phyloP scores from a whole-genome alignment of 352 stramenopile genomes.

The Globisporangium uncinulatum region DNA sequence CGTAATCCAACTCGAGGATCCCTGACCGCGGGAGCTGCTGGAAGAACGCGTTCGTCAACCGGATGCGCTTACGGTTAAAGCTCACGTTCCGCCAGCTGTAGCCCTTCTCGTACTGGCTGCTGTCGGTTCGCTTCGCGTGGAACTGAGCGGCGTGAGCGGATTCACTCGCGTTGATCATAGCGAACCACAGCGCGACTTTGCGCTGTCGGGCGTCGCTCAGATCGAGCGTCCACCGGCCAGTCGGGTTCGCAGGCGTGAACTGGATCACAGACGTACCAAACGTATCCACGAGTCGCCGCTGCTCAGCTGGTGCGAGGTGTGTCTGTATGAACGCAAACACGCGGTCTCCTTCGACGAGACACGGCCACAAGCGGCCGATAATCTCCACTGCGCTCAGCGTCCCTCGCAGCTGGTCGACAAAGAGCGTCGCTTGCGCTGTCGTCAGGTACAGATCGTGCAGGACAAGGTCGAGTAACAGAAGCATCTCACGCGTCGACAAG shows the following conservation, averaged over 20 bases:
- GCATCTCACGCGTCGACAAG: slow-evolving; percentile 45
- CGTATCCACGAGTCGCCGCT: slow-evolving; percentile 48
- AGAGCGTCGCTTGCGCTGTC: slow-evolving; percentile 28
- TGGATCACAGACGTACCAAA: slow-evolving; percentile 43
- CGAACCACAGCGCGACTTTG: slow-evolving; percentile 65
- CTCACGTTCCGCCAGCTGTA: slow-evolving; percentile 61
- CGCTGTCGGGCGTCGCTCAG: slow-evolving; percentile 45
- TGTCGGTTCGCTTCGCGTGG: slow-evolving; percentile 49
- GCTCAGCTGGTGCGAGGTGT: slow-evolving; percentile 32
- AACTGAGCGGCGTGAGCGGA: slow-evolving; percentile 16
- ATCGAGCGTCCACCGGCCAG: slow-evolving; percentile 50
- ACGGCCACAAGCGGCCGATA: slow-evolving; percentile 45
- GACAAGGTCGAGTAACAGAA: slow-evolving; percentile 38
- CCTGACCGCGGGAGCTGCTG: slow-evolving; percentile 39
- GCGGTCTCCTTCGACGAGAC: slow-evolving; percentile 44
- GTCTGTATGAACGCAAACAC: slow-evolving; percentile 44
- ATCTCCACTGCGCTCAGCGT: slow-evolving; percentile 49
- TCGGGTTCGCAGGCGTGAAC: slow-evolving; percentile 57
- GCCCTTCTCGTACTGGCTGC: slow-evolving; percentile 48
- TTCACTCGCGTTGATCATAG: slow-evolving; percentile 49
- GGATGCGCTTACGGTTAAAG: slow-evolving; percentile 51
- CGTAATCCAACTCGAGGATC: slow-evolving; percentile 69
- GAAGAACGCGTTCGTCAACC: slow-evolving; percentile 56
- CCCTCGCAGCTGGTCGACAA: slow-evolving; percentile 29
- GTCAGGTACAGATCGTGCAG: slow-evolving; percentile 51